Evolutionary conservation across 305 asterid species (phyloP).

Genomic region (Solanum aculeatissimum): DNA sequence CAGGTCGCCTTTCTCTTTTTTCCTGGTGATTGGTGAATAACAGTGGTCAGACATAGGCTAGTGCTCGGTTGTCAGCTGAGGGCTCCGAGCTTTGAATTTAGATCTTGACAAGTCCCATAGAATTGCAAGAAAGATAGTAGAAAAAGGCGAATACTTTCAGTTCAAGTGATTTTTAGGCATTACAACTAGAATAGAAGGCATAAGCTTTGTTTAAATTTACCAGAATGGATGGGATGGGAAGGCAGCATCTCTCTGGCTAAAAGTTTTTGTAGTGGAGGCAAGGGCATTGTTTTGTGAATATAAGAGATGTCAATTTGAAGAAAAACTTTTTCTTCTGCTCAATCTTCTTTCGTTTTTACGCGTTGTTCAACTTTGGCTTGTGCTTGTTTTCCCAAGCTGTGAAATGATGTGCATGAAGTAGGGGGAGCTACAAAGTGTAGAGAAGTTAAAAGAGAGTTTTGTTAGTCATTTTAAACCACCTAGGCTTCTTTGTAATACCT

Average conservation of each 20-base stretch:
- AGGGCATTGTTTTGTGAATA: conserved; percentile 42
- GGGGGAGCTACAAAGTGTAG: background rate
- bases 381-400: background rate
- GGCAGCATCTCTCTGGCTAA: conserved; percentile 3
- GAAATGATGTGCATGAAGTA: background rate
- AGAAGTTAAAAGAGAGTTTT: background rate
- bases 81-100: background rate
- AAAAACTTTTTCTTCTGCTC: conserved; percentile 1
- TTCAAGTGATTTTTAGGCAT: background rate
- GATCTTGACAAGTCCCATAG: background rate
- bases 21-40: background rate
- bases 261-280: conserved; percentile 46
- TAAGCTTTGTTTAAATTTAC: conserved; percentile 4
- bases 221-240: conserved; percentile 8
- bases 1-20: background rate
- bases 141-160: background rate
- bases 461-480: background rate
- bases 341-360: background rate
- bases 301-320: conserved; percentile 24
- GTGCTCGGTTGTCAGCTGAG: background rate
- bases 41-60: background rate
- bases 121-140: background rate
- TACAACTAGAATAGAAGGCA: background rate
- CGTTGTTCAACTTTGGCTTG: background rate
- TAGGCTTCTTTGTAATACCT: background rate